These are phyloP conservation scores for Hypericum androsaemum DNA, from an alignment of 345 rosid genomes.

Conservation along the genomic window DNA sequence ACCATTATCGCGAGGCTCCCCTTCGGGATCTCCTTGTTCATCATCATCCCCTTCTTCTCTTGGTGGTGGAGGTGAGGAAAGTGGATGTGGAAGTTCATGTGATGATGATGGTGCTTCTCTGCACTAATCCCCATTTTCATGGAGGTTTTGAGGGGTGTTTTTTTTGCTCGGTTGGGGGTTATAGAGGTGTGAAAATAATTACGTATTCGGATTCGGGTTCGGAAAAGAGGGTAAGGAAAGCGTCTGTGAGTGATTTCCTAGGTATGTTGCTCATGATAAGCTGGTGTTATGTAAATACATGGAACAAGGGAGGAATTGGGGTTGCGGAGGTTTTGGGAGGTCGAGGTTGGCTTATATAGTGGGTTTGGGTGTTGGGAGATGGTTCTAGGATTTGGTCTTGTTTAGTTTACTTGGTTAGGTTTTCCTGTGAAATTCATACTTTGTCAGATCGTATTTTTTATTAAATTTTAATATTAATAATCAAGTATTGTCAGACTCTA, in stretches of 20 bases:
- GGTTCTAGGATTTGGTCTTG: neutral
- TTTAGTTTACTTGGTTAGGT: neutral
- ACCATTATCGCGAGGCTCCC: slow-evolving; percentile 74
- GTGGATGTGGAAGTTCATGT: slow-evolving; percentile 36
- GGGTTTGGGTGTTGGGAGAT: neutral
- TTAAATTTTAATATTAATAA: too few species aligned
- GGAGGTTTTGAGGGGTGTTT: slow-evolving; percentile 24
- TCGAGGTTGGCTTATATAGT: slow-evolving; percentile 1
- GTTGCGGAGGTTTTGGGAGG: slow-evolving; percentile 5
- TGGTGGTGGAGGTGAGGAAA: slow-evolving; percentile 15
- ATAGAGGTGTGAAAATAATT: too few species aligned
- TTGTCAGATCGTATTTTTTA: too few species aligned
- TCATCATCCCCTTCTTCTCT: slow-evolving; percentile 15
- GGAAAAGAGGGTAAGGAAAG: slow-evolving; percentile 58
- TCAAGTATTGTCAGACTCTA: too few species aligned
- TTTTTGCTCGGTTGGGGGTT: too few species aligned
- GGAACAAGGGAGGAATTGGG: too few species aligned
- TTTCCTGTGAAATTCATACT: neutral
- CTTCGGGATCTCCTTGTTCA: slow-evolving; percentile 39
- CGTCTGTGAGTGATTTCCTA: slow-evolving; percentile 49
- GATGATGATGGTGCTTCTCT: slow-evolving; percentile 19
- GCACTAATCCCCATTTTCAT: slow-evolving; percentile 20
- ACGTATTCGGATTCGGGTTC: too few species aligned
- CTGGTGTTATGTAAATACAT: slow-evolving; percentile 6
- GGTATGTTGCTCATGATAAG: slow-evolving; percentile 88